Percentiles rank a stretch among this genome's conserved stretches.
Evolutionary conservation across 805 yeast genomes (phyloP).

Genomic region (Cyberlindnera galapagoensis): DNA sequence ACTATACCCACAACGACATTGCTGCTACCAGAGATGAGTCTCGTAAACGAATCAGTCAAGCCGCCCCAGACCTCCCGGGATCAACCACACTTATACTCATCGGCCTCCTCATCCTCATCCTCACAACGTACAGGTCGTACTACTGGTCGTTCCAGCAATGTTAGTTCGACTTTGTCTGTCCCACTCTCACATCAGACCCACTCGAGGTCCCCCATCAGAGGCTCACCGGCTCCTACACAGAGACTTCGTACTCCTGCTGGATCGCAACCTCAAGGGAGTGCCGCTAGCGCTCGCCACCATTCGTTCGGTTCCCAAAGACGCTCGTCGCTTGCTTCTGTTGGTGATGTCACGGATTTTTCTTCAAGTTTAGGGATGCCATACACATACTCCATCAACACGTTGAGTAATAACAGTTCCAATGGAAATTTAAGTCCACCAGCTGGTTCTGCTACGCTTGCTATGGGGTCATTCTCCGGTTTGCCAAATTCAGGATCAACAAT

Average conservation of each 20-base stretch:
- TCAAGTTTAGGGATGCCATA: slow-evolving; percentile 20
- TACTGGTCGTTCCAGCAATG: too few species aligned
- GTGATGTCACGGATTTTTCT: slow-evolving; percentile 14
- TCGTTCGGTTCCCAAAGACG: slow-evolving; percentile 12
- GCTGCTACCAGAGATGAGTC: too few species aligned
- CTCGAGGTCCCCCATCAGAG: slow-evolving; percentile 18
- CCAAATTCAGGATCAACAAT: slow-evolving; percentile 3
- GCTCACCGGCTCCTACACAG: slow-evolving; percentile 9
- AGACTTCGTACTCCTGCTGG: slow-evolving; percentile 10
- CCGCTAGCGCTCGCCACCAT: slow-evolving; percentile 12
- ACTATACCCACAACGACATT: too few species aligned
- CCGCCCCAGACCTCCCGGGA: too few species aligned
- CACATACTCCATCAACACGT: slow-evolving; percentile 2
- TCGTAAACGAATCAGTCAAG: too few species aligned
- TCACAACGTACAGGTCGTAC: too few species aligned
- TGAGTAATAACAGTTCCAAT: slow-evolving; percentile 1
- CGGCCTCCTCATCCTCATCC: too few species aligned
- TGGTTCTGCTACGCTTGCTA: background rate
- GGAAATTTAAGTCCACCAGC: slow-evolving; percentile 3
- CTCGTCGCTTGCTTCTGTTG: slow-evolving; percentile 13
- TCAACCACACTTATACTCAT: too few species aligned
- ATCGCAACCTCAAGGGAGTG: slow-evolving; percentile 1
- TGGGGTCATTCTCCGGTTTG: slow-evolving; percentile 1
- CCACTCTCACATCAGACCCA: too few species aligned
- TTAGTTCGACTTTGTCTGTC: too few species aligned